These are phyloP conservation scores for Tillandsia fasciculata DNA, from an alignment of 176 grass and related monocot species.

Conservation along the genomic window DNA sequence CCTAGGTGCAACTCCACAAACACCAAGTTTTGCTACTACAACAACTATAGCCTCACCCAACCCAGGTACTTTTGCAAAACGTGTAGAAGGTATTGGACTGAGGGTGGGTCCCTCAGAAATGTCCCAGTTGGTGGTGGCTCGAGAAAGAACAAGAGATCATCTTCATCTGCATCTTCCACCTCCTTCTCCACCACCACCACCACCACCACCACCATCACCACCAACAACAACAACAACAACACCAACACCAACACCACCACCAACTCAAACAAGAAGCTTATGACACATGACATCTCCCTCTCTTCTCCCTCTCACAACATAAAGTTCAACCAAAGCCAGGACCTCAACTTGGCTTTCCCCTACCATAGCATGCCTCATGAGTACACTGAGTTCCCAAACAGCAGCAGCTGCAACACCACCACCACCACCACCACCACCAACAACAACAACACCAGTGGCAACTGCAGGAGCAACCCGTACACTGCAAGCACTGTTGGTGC, in stretches of 20 bases:
- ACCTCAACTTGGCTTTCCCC: constrained; percentile 28
- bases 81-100: constrained; percentile 94
- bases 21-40: constrained; percentile 33
- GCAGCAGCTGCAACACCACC: not conserved
- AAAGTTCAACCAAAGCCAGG: constrained; percentile 15
- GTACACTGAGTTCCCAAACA: not conserved
- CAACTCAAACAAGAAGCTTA: not conserved
- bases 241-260: not conserved
- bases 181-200: constrained; percentile 25
- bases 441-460: not conserved
- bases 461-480: not conserved
- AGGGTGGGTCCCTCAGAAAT: constrained; percentile 82
- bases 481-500: not conserved
- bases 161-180: constrained; percentile 30
- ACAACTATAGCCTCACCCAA: constrained; percentile 48
- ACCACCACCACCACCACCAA: not conserved
- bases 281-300: not conserved
- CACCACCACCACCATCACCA: constrained; percentile 24
- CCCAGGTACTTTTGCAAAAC: constrained; percentile 99
- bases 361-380: not conserved
- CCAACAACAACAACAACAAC: constrained; percentile 7
- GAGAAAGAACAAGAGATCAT: constrained; percentile 86
- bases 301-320: constrained; percentile 9
- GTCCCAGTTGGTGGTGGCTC: constrained; percentile 96
- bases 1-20: constrained; percentile 80